Conservation (phyloP, 441 rosid genomes). For the Adansonia madagascariensis region DNA sequence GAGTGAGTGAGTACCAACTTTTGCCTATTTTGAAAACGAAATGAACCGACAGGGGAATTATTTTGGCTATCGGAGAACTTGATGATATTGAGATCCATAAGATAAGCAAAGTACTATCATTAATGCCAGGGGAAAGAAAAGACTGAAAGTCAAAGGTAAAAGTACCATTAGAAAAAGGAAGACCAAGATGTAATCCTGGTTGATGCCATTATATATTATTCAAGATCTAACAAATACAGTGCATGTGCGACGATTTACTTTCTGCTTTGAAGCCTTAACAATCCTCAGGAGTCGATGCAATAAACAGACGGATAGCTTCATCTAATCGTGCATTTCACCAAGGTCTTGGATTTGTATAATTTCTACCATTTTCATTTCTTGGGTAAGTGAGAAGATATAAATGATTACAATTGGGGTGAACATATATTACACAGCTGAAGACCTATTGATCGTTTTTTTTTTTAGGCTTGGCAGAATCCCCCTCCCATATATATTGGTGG, state of each 20-base stretch:
- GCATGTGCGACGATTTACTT: slow-evolving; percentile 14
- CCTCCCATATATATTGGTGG: too few species aligned
- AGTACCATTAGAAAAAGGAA: background rate
- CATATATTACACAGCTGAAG: background rate
- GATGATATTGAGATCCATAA: too few species aligned
- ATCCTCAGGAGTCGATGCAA: background rate
- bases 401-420: background rate
- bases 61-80: too few species aligned
- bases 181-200: background rate
- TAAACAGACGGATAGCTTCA: background rate
- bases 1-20: too few species aligned
- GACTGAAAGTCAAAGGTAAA: background rate
- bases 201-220: background rate
- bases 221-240: slow-evolving; percentile 3
- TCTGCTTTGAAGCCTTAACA: background rate
- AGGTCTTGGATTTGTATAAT: background rate
- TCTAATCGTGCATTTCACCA: background rate
- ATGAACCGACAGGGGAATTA: too few species aligned
- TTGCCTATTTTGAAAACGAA: too few species aligned
- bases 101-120: background rate
- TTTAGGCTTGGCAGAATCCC: too few species aligned
- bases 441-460: background rate
- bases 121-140: background rate
- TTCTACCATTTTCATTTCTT: background rate
- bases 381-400: slow-evolving; percentile 6